A percentile compares a stretch with the other conserved stretches of the same genome.
Conservation (phyloP, 2,329 filamentous ascomycete genomes). For the Alternaria incomplexa region DNA sequence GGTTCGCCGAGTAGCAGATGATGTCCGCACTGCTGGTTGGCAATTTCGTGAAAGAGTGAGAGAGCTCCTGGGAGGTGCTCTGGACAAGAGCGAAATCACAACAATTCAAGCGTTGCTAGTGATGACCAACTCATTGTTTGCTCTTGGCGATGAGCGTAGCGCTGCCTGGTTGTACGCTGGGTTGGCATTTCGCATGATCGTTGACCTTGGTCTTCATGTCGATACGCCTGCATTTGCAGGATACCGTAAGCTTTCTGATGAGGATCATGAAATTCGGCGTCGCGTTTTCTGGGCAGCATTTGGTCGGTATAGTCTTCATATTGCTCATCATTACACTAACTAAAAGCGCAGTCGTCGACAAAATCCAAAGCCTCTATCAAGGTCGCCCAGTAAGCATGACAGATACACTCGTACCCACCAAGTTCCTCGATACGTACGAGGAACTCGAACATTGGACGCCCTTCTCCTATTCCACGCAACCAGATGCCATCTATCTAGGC, state of each 20-base stretch:
- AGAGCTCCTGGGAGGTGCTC: slow-evolving; percentile 54
- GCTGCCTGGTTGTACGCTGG: slow-evolving; percentile 65
- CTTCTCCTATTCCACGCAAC: slow-evolving; percentile 45
- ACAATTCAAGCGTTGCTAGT: slow-evolving; percentile 62
- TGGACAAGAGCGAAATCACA: slow-evolving; percentile 60
- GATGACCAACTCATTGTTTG: slow-evolving; percentile 60
- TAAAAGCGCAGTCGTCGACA: slow-evolving; percentile 50
- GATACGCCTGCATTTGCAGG: slow-evolving; percentile 44
- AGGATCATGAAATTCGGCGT: slow-evolving; percentile 54
- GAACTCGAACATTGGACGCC: slow-evolving; percentile 61
- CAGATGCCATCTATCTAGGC: slow-evolving; percentile 39
- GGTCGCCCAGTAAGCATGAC: slow-evolving; percentile 58
- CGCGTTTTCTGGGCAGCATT: slow-evolving; percentile 58
- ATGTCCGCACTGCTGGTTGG: slow-evolving; percentile 58
- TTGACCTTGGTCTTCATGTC: slow-evolving; percentile 62
- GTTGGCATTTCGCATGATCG: slow-evolving; percentile 62
- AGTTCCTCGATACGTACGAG: slow-evolving; percentile 59
- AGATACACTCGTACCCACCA: slow-evolving; percentile 55
- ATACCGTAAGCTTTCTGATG: slow-evolving; percentile 49
- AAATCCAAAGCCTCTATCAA: slow-evolving; percentile 62
- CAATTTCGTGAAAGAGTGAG: slow-evolving; percentile 55
- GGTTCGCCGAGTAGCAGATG: slow-evolving; percentile 54
- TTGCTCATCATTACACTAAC: slow-evolving; percentile 8
- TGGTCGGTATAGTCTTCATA: slow-evolving; percentile 13
- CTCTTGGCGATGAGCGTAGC: slow-evolving; percentile 58